Percentiles rank a stretch among this genome's conserved stretches.
These are phyloP conservation scores for Suillus weaverae DNA, from an alignment of 768 basidiomycete genomes.

Conservation along the genomic window DNA sequence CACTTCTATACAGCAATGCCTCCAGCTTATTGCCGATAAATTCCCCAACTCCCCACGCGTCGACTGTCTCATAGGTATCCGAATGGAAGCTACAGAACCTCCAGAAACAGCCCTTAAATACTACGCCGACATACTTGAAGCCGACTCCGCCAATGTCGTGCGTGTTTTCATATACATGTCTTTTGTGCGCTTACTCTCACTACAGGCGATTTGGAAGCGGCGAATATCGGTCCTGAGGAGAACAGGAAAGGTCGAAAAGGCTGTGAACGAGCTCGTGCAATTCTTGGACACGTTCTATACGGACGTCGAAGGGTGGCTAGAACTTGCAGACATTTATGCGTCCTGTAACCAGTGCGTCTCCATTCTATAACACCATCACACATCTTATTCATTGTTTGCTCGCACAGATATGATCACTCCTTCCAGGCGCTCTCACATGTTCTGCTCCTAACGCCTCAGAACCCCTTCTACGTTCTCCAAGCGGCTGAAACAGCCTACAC, in stretches of 20 bases:
- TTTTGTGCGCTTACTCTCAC: background rate
- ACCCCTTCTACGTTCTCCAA: slow-evolving; percentile 80
- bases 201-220: slow-evolving; percentile 77
- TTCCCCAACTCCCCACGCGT: slow-evolving; percentile 83
- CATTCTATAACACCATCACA: background rate
- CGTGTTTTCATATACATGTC: slow-evolving; percentile 27
- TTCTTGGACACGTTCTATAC: slow-evolving; percentile 87
- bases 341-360: slow-evolving; percentile 67
- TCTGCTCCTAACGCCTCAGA: slow-evolving; percentile 80
- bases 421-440: slow-evolving; percentile 80
- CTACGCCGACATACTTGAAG: slow-evolving; percentile 60
- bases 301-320: slow-evolving; percentile 86
- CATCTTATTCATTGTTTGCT: slow-evolving; percentile 3
- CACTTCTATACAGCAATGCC: slow-evolving; percentile 29
- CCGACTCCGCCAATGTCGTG: slow-evolving; percentile 72
- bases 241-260: slow-evolving; percentile 60
- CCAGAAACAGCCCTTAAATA: slow-evolving; percentile 57
- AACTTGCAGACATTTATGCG: slow-evolving; percentile 79
- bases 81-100: slow-evolving; percentile 68
- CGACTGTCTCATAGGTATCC: slow-evolving; percentile 72
- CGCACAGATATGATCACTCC: slow-evolving; percentile 64
- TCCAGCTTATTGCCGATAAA: slow-evolving; percentile 57
- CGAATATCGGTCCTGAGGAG: slow-evolving; percentile 70
- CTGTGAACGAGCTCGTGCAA: slow-evolving; percentile 67
- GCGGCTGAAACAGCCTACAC: slow-evolving; percentile 90